Evolutionary conservation across 345 rosid species (phyloP), one percentile per base, ranked within the genome.

Genomic region (Clarkia xantiana): DNA sequence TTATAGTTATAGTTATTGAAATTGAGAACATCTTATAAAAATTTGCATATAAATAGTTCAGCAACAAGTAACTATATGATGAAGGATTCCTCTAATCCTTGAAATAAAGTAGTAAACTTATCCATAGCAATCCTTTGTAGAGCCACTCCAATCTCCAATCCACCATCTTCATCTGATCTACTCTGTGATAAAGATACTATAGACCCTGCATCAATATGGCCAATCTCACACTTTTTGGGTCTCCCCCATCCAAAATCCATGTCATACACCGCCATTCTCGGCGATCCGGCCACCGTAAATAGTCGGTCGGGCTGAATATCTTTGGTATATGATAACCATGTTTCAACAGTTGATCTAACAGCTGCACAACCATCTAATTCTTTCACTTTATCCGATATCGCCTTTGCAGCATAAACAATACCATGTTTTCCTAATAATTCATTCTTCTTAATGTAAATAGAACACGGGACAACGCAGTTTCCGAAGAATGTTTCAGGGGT

Each of bases 161-260:
- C 68, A n/a, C n/a, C n/a, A 6, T 65, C 65, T 2, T 29, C 57
- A 15, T 55, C 73, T 18, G 65, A 58, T 51, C 62, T 44, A 2
- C 66, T 42, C 43, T 65, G 66, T 0, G 17, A 39, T 8, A 70
- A 2, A 9, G 55, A 45, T 9, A 76, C 22, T 0, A 62, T 42
- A 0, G 52, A 50, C 1, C 18, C 23, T 6, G 13, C 44, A 36
- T 69, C 71, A 2, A 67, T 52, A 1, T 71, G 69, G 14, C 52
- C 65, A 10, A 52, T 9, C 49, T 59, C 66, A 11, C 51, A 51
- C 57, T 62, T 75, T 34, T 10, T 60, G 0, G 67, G 72, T 52
- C 51, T 75, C 0, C 80, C 80, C 80, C 77, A 71, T 5, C 70
- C 74, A 15, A 75, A 75, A 56, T 75, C 70, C 4, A 54, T 42